phyloP scores from a whole-genome alignment of 192 early-diverging fungal species.

The Umbelopsis sp. region DNA sequence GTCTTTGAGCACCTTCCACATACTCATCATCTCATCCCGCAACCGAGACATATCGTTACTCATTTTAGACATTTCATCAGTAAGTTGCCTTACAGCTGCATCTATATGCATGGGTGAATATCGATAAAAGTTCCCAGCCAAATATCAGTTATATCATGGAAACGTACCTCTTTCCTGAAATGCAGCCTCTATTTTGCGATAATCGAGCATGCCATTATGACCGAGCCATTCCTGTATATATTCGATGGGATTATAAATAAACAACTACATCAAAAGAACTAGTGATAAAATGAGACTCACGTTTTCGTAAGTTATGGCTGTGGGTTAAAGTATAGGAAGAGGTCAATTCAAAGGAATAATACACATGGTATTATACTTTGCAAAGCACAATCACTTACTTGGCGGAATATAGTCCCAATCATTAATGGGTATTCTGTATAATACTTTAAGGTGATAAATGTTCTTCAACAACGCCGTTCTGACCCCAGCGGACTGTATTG shows the following conservation, averaged over 20 bases:
- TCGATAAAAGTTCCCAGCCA: too few species aligned
- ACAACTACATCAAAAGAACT: neutral
- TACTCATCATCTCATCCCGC: constrained; percentile 43
- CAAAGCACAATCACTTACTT: constrained; percentile 46
- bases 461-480: constrained; percentile 88
- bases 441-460: constrained; percentile 83
- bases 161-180: constrained; percentile 50
- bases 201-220: constrained; percentile 49
- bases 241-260: neutral
- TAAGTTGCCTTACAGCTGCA: constrained; percentile 41
- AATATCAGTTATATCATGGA: neutral
- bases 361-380: neutral
- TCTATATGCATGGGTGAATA: constrained; percentile 17
- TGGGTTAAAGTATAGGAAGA: neutral
- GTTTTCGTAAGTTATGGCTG: constrained; percentile 60
- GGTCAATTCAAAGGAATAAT: neutral
- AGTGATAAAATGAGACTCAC: constrained; percentile 34
- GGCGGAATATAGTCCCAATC: constrained; percentile 86
- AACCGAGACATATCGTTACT: constrained; percentile 43
- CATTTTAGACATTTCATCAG: constrained; percentile 45
- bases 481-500: constrained; percentile 83
- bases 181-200: constrained; percentile 50
- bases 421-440: constrained; percentile 78
- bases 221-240: constrained; percentile 43
- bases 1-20: constrained; percentile 47